These are phyloP conservation scores for Fusarium xylarioides DNA, from an alignment of 2,329 filamentous ascomycete genomes.

Conservation along the genomic window DNA sequence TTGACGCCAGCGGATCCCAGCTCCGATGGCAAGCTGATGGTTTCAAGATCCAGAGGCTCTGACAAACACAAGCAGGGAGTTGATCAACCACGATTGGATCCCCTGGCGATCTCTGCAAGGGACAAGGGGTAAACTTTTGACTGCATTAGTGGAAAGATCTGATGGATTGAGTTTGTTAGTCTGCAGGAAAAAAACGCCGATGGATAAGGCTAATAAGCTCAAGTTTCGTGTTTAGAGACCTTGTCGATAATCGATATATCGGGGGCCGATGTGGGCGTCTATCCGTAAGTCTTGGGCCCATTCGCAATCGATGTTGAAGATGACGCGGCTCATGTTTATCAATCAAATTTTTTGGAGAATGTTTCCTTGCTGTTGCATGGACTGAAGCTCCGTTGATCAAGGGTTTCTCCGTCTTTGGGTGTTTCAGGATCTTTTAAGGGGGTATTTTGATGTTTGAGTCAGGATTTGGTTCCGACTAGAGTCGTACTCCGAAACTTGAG, in stretches of 20 bases:
- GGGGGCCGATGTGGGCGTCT: conserved; percentile 1
- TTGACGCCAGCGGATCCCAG: conserved; percentile 30
- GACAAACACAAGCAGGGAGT: conserved; percentile 25
- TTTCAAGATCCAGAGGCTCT: conserved; percentile 35
- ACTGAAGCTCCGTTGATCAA: not conserved
- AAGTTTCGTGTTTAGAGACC: conserved; percentile 35
- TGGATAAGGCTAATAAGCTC: conserved; percentile 12
- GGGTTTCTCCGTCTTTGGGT: conserved; percentile 29
- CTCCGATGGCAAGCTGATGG: conserved; percentile 29
- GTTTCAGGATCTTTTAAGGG: conserved; percentile 36
- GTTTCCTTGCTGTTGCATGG: conserved; percentile 32
- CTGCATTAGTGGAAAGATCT: conserved; percentile 41
- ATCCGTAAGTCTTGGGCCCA: not conserved
- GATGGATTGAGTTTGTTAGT: conserved; percentile 1
- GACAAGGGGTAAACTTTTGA: conserved; percentile 6
- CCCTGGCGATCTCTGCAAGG: conserved; percentile 36
- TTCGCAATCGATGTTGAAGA: conserved; percentile 19
- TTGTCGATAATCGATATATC: conserved; percentile 4
- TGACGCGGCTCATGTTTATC: conserved; percentile 40
- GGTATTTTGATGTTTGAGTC: conserved; percentile 19
- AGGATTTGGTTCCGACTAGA: conserved; percentile 28
- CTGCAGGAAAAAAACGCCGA: conserved; percentile 17
- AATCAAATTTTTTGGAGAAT: conserved; percentile 23
- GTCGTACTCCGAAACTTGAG: conserved; percentile 4
- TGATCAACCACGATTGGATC: conserved; percentile 6